phyloP scores from a whole-genome alignment of 768 basidiomycete genomes.

The Termitomyces sp. region DNA sequence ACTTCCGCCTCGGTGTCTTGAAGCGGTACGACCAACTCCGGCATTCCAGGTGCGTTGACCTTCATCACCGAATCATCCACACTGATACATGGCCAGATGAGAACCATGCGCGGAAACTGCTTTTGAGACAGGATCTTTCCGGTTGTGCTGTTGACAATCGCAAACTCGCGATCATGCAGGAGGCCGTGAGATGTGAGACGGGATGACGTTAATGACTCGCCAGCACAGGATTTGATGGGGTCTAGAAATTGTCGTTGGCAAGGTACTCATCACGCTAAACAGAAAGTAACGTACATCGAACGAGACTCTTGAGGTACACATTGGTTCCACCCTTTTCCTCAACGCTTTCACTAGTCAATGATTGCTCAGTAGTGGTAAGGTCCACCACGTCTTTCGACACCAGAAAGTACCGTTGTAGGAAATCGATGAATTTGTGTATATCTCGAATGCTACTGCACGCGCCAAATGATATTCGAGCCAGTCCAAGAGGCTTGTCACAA shows the following conservation, averaged over 20 bases:
- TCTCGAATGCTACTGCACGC: slow-evolving; percentile 10
- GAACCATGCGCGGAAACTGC: slow-evolving; percentile 13
- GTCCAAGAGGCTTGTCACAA: slow-evolving; percentile 6
- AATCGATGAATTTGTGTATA: slow-evolving; percentile 7
- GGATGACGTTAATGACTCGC: slow-evolving; percentile 5
- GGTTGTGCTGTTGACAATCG: slow-evolving; percentile 6
- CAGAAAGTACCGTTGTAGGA: slow-evolving; percentile 9
- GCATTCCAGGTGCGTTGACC: slow-evolving; percentile 10
- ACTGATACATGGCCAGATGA: slow-evolving; percentile 11
- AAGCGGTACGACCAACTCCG: slow-evolving; percentile 1
- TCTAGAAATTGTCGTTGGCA: background rate
- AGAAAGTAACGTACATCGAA: slow-evolving; percentile 8
- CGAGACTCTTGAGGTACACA: slow-evolving; percentile 9
- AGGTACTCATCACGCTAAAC: background rate
- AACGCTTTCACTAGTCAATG: too few relatives aligned
- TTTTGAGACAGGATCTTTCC: slow-evolving; percentile 13
- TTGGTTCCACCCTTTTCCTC: background rate
- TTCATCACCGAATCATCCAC: slow-evolving; percentile 4
- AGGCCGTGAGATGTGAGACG: slow-evolving; percentile 7
- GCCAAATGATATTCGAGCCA: slow-evolving; percentile 14
- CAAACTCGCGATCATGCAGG: slow-evolving; percentile 12
- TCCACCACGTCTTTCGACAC: slow-evolving; percentile 2
- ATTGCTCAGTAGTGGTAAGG: background rate
- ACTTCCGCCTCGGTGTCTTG: background rate
- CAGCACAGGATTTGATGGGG: slow-evolving; percentile 15